A percentile compares a stretch with the other conserved stretches of the same genome.
phyloP scores from a whole-genome alignment of 768 basidiomycete species.

The Calocybe gangraenosa region DNA sequence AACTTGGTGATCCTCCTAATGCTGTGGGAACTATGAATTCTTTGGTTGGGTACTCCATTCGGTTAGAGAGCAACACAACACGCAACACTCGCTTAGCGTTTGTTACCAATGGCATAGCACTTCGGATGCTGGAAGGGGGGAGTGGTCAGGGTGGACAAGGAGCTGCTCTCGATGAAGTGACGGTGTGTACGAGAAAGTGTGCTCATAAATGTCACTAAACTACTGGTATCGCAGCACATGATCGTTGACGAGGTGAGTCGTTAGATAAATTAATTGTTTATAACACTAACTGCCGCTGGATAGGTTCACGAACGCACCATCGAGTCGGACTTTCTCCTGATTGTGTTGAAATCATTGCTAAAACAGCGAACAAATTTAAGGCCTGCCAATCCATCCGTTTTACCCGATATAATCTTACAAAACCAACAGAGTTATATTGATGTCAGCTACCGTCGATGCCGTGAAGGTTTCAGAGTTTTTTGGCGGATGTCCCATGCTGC shows the following conservation, averaged over 20 bases:
- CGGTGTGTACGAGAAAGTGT: constrained; percentile 42
- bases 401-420: constrained; percentile 3
- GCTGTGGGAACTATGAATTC: constrained; percentile 73
- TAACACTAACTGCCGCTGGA: constrained; percentile 2
- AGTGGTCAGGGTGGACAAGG: constrained; percentile 64
- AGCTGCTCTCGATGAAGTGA: constrained; percentile 90
- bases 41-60: constrained; percentile 91
- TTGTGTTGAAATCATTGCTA: constrained; percentile 84
- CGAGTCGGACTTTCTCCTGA: constrained; percentile 94
- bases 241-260: constrained; percentile 84
- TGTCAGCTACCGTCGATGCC: constrained; percentile 95
- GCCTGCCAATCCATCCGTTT: constrained; percentile 33
- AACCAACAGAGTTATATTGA: constrained; percentile 72
- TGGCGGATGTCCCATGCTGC: constrained; percentile 77
- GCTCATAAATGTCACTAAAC: constrained; percentile 1
- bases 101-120: constrained; percentile 91
- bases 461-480: constrained; percentile 88
- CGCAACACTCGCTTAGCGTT: constrained; percentile 76
- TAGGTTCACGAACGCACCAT: constrained; percentile 95
- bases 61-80: constrained; percentile 83
- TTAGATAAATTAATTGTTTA: not conserved
- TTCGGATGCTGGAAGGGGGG: constrained; percentile 94
- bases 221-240: constrained; percentile 60
- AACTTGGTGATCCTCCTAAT: constrained; percentile 82
- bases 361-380: constrained; percentile 78